Evolutionary conservation across 805 yeast genomes (phyloP).

Genomic region (Yueomyces sinensis): DNA sequence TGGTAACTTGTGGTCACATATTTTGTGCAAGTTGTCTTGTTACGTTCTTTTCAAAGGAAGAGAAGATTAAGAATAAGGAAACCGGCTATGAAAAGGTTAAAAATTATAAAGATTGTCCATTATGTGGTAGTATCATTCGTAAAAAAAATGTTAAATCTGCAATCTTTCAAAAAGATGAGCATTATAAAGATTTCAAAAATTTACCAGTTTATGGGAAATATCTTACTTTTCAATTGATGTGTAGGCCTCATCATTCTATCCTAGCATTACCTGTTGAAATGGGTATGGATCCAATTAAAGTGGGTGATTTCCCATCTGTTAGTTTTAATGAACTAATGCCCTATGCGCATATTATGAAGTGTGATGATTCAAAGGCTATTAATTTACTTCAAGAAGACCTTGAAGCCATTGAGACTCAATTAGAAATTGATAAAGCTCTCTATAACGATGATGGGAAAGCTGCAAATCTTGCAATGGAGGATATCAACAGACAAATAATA

Average conservation of each 20-base stretch:
- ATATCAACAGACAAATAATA: conserved; percentile 36
- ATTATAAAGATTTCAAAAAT: conserved; percentile 3
- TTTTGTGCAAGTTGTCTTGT: conserved; percentile 75
- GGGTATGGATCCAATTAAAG: conserved; percentile 23
- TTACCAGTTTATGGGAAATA: conserved; percentile 28
- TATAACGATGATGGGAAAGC: conserved; percentile 49
- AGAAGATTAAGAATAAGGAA: conserved; percentile 26
- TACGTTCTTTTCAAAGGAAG: conserved; percentile 42
- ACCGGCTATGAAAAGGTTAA: conserved; percentile 24
- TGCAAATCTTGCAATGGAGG: conserved; percentile 39
- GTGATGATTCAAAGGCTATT: conserved; percentile 39
- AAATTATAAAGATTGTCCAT: conserved; percentile 63
- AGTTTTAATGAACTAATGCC: conserved; percentile 27
- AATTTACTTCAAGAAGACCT: conserved; percentile 51
- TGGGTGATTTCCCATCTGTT: conserved; percentile 46
- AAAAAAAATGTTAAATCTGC: conserved; percentile 57
- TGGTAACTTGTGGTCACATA: conserved; percentile 91
- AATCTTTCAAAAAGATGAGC: conserved; percentile 36
- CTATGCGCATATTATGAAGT: conserved; percentile 60
- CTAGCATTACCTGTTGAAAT: conserved; percentile 38
- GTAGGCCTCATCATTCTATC: conserved; percentile 31
- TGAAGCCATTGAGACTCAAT: conserved; percentile 33
- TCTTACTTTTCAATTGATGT: conserved; percentile 53
- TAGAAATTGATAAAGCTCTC: conserved; percentile 42
- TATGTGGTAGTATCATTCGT: conserved; percentile 50